A percentile compares a stretch with the other conserved stretches of the same genome.
Conservation (phyloP, 495 filamentous ascomycete genomes). For the Cercophora sp. region DNA sequence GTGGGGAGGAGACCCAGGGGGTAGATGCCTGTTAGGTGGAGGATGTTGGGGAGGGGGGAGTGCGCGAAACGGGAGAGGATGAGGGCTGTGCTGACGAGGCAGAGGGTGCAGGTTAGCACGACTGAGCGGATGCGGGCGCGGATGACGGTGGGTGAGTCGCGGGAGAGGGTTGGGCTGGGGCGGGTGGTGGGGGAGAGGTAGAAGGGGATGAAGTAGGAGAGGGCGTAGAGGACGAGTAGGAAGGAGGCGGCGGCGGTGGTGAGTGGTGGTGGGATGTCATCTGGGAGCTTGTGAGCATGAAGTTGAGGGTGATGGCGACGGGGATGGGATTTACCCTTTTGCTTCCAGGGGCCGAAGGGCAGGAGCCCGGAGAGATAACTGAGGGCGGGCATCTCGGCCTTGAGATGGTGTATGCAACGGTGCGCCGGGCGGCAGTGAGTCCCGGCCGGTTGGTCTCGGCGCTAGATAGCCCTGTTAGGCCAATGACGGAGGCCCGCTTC, state of each 20-base stretch:
- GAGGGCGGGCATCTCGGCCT: constrained; percentile 23
- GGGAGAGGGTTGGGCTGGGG: constrained; percentile 73
- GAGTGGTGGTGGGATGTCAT: constrained; percentile 20
- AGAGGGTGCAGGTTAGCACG: constrained; percentile 60
- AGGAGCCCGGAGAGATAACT: neutral
- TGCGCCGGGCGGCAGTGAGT: too few species aligned
- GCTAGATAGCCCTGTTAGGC: neutral
- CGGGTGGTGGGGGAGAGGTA: constrained; percentile 77
- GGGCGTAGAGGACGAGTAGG: constrained; percentile 65
- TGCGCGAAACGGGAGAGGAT: constrained; percentile 42
- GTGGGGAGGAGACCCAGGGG: constrained; percentile 63
- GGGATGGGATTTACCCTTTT: constrained; percentile 18
- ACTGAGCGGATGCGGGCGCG: constrained; percentile 79
- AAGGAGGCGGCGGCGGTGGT: constrained; percentile 17
- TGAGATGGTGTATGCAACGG: neutral
- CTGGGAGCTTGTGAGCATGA: constrained; percentile 11
- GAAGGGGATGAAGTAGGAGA: constrained; percentile 86
- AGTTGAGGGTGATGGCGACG: neutral
- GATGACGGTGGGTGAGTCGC: constrained; percentile 88
- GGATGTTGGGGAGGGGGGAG: constrained; percentile 42
- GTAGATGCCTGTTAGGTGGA: constrained; percentile 71
- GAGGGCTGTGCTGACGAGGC: constrained; percentile 57
- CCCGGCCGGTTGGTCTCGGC: neutral
- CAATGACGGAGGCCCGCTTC: too few species aligned
- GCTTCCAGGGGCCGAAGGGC: constrained; percentile 13